Evolutionary conservation across 2,329 filamentous ascomycete species (phyloP).

Genomic region (Septoria petroselini): DNA sequence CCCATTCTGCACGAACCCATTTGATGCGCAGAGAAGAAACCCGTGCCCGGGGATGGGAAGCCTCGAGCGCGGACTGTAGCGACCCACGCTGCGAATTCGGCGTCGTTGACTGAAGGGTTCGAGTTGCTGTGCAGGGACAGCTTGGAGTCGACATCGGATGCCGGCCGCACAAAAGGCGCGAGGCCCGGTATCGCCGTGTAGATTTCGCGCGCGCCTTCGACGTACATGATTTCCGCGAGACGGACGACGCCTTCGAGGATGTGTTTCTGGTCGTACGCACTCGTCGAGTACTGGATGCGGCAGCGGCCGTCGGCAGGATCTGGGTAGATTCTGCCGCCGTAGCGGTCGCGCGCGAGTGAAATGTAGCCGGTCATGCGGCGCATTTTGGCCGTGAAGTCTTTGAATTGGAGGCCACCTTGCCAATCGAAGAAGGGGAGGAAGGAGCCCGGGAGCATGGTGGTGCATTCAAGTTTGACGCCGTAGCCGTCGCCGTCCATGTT

Average conservation of each 20-base stretch:
- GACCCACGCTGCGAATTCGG: conserved; percentile 61
- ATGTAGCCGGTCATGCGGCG: conserved; percentile 71
- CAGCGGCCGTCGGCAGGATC: conserved; percentile 64
- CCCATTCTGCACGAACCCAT: conserved; percentile 78
- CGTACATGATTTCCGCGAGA: conserved; percentile 71
- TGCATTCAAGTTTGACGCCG: conserved; percentile 75
- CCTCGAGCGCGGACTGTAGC: conserved; percentile 50
- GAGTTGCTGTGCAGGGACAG: conserved; percentile 22
- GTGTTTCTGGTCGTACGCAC: conserved; percentile 68
- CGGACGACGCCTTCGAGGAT: conserved; percentile 69
- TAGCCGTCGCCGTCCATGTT: conserved; percentile 78
- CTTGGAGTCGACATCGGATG: conserved; percentile 17
- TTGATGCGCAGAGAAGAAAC: conserved; percentile 72
- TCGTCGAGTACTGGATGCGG: conserved; percentile 67
- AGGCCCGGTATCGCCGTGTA: conserved; percentile 62
- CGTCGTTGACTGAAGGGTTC: conserved; percentile 51
- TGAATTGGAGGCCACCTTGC: conserved; percentile 66
- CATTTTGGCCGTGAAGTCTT: conserved; percentile 66
- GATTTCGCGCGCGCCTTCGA: conserved; percentile 78
- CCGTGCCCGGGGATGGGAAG: conserved; percentile 49
- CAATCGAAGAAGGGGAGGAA: conserved; percentile 64
- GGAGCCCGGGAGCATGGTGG: conserved; percentile 68
- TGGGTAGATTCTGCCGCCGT: conserved; percentile 69
- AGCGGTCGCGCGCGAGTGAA: conserved; percentile 69
- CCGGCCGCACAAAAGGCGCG: conserved; percentile 58